phyloP scores from a whole-genome alignment of 176 grass and related monocot species.

The Musa beccarii region DNA sequence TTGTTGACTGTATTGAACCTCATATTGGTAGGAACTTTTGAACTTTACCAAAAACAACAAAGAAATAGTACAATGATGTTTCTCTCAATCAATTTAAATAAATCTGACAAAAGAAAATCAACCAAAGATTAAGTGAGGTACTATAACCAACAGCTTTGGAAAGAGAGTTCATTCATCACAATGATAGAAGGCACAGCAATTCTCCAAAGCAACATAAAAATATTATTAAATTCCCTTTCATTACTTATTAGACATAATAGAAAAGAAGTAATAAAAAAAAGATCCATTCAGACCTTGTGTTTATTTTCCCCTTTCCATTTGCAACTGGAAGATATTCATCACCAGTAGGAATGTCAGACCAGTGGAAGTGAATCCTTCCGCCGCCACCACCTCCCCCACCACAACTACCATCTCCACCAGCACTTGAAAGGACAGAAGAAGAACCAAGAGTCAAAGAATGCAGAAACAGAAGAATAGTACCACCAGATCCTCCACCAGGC shows the following conservation, averaged over 20 bases:
- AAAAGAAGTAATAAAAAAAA: conserved; percentile 16
- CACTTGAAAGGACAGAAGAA: conserved; percentile 67
- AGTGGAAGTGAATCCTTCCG: conserved; percentile 97
- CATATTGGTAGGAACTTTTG: not conserved
- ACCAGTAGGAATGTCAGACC: conserved; percentile 83
- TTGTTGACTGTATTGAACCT: too few relatives aligned
- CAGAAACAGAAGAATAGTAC: conserved; percentile 93
- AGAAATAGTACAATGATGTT: too few relatives aligned
- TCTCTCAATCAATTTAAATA: too few relatives aligned
- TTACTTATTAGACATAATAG: not conserved
- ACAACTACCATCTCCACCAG: conserved; percentile 52
- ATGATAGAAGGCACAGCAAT: not conserved
- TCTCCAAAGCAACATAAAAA: not conserved
- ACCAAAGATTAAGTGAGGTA: too few relatives aligned
- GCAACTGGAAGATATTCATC: conserved; percentile 94
- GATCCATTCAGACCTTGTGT: conserved; percentile 51
- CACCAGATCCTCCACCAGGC: conserved; percentile 89
- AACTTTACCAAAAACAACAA: not conserved
- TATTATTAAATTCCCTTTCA: not conserved
- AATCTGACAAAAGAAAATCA: too few relatives aligned
- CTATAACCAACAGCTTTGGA: too few relatives aligned
- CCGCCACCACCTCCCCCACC: conserved; percentile 76
- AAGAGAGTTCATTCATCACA: too few relatives aligned
- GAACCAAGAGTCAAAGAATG: conserved; percentile 49
- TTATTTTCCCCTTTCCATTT: conserved; percentile 65